These are phyloP conservation scores for Rubia peregrina DNA, from an alignment of 305 asterid genomes.

Conservation along the genomic window DNA sequence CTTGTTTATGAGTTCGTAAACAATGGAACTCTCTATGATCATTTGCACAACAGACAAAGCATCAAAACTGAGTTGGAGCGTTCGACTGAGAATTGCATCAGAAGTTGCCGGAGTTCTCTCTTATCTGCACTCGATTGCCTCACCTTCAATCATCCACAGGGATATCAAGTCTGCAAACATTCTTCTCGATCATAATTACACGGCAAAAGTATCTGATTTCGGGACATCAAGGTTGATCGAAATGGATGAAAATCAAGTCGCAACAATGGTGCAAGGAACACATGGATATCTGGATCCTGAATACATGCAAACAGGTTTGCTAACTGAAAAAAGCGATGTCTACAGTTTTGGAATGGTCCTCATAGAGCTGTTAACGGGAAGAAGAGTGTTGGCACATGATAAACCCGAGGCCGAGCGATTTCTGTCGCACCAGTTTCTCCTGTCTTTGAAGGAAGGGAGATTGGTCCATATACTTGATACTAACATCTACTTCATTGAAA, in stretches of 20 bases:
- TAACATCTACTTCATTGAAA: not conserved
- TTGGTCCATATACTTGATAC: conserved; percentile 7
- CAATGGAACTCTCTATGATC: not conserved
- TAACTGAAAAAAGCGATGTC: conserved; percentile 16
- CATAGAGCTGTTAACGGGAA: conserved; percentile 11
- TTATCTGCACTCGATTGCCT: too few relatives aligned
- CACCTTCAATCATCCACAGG: too few relatives aligned
- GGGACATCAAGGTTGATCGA: too few relatives aligned
- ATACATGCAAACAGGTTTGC: conserved; percentile 7
- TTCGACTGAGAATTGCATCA: too few relatives aligned
- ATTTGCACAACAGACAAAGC: not conserved
- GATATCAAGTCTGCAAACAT: too few relatives aligned
- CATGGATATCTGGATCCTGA: conserved; percentile 16
- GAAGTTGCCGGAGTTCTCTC: too few relatives aligned
- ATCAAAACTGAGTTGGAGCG: not conserved
- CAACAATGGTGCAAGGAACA: not conserved
- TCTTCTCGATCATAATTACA: too few relatives aligned
- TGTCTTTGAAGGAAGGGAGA: not conserved
- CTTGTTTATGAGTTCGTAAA: not conserved
- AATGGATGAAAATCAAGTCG: not conserved
- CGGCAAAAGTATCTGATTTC: too few relatives aligned
- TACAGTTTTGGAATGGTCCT: conserved; percentile 17
- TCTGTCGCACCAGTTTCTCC: conserved; percentile 6
- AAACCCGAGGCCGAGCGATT: conserved; percentile 7
- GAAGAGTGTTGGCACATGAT: not conserved